A percentile compares a stretch with the other conserved stretches of the same genome.
phyloP scores from a whole-genome alignment of 352 stramenopile species.

The Globisporangium rhizosaccharum region DNA sequence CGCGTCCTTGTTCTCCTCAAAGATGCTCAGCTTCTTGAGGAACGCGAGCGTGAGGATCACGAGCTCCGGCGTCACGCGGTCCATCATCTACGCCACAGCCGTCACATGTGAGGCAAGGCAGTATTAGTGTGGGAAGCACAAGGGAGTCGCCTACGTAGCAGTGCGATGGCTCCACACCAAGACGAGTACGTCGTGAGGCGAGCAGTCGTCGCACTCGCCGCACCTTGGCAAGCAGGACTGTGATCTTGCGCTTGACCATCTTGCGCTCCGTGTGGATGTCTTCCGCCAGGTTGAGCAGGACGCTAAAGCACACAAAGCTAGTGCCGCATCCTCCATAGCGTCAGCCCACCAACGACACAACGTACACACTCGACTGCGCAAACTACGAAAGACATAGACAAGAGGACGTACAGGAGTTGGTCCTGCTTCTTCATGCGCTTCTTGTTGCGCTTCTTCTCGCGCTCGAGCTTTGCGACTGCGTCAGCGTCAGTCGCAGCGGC shows the following conservation, averaged over 20 bases:
- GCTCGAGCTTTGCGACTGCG: slow-evolving; percentile 58
- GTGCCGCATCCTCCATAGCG: not conserved
- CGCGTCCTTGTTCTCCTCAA: slow-evolving; percentile 93
- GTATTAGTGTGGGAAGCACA: too few species aligned
- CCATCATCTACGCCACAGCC: slow-evolving; percentile 52
- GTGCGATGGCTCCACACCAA: too few species aligned
- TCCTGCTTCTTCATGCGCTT: slow-evolving; percentile 91
- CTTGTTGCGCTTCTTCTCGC: slow-evolving; percentile 82
- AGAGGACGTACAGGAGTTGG: slow-evolving; percentile 75
- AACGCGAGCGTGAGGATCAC: slow-evolving; percentile 89
- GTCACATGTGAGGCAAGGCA: not conserved
- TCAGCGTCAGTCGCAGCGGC: slow-evolving; percentile 23
- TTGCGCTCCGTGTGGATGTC: slow-evolving; percentile 93
- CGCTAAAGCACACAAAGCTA: slow-evolving; percentile 87
- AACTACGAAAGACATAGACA: not conserved
- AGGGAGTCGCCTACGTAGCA: too few species aligned
- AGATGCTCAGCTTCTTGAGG: slow-evolving; percentile 93
- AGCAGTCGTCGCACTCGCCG: slow-evolving; percentile 14
- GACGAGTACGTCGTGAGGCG: not conserved
- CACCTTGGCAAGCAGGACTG: slow-evolving; percentile 76
- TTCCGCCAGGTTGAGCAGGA: slow-evolving; percentile 93
- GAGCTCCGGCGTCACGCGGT: slow-evolving; percentile 83
- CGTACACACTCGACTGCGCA: not conserved
- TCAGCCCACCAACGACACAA: slow-evolving; percentile 1
- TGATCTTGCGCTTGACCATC: slow-evolving; percentile 93